These are phyloP conservation scores for Cladosporium sp. DNA, from an alignment of 2,329 filamentous ascomycete species.

Conservation along the genomic window DNA sequence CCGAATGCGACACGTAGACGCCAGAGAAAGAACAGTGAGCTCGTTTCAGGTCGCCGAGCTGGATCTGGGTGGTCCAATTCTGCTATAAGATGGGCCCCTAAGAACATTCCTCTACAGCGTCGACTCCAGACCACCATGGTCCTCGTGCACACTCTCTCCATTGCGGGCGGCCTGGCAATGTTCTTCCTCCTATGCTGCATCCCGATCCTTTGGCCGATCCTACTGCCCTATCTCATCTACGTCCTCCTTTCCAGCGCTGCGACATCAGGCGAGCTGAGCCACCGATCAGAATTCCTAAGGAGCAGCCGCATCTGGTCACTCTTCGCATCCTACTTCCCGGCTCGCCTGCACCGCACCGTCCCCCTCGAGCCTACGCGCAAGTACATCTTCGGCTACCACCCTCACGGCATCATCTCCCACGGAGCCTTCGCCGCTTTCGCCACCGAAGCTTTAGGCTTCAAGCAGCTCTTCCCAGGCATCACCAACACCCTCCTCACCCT, in stretches of 20 bases:
- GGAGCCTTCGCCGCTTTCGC: slow-evolving; percentile 91
- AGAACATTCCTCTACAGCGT: slow-evolving; percentile 57
- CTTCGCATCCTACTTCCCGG: slow-evolving; percentile 91
- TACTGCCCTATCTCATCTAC: slow-evolving; percentile 76
- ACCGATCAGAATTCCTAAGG: slow-evolving; percentile 71
- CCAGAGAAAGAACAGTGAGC: slow-evolving; percentile 32
- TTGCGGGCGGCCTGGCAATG: slow-evolving; percentile 55
- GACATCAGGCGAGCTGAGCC: slow-evolving; percentile 68
- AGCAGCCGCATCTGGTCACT: slow-evolving; percentile 75
- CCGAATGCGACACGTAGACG: slow-evolving; percentile 13
- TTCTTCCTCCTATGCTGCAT: slow-evolving; percentile 93
- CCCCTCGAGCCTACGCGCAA: slow-evolving; percentile 76
- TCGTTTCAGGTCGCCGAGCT: slow-evolving; percentile 51
- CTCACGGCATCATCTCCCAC: slow-evolving; percentile 94
- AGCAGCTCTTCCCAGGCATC: slow-evolving; percentile 85
- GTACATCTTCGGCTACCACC: slow-evolving; percentile 97
- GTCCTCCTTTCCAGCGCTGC: slow-evolving; percentile 75
- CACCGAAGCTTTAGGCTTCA: slow-evolving; percentile 85
- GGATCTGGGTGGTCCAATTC: slow-evolving; percentile 49
- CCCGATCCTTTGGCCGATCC: slow-evolving; percentile 81
- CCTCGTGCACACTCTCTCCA: slow-evolving; percentile 47
- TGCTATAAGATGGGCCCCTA: slow-evolving; percentile 80
- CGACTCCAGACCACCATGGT: slow-evolving; percentile 48
- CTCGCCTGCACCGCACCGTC: slow-evolving; percentile 78
- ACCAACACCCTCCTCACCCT: slow-evolving; percentile 90